Conservation (phyloP, 805 yeast genomes). For the Millerago galiae region DNA sequence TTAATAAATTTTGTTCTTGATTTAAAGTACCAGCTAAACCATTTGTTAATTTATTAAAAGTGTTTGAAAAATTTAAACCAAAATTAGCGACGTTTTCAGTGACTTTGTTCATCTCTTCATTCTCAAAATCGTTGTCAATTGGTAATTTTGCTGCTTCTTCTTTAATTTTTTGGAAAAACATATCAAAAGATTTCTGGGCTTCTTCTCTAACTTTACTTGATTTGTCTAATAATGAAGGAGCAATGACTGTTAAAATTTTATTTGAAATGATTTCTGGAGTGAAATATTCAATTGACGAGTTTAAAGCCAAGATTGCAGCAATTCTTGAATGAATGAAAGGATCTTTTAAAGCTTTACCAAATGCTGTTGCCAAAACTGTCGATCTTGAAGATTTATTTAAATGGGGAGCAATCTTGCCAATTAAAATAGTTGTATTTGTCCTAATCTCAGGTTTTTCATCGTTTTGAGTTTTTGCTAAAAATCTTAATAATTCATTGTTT, state of each 20-base stretch:
- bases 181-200: conserved; percentile 62
- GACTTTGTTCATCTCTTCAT: conserved; percentile 22
- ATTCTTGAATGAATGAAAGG: conserved; percentile 67
- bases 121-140: conserved; percentile 18
- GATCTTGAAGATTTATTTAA: conserved; percentile 53
- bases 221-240: conserved; percentile 75
- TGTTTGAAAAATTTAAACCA: conserved; percentile 18
- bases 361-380: conserved; percentile 80
- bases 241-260: conserved; percentile 75
- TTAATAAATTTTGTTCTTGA: conserved; percentile 9
- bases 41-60: conserved; percentile 14
- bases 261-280: conserved; percentile 71
- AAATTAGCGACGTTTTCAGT: conserved; percentile 20
- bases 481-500: conserved; percentile 77
- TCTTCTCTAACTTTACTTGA: conserved; percentile 63
- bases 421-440: conserved; percentile 65
- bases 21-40: conserved; percentile 22
- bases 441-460: conserved; percentile 74
- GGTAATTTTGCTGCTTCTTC: conserved; percentile 36
- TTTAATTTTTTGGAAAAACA: conserved; percentile 50
- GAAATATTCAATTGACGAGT: conserved; percentile 56
- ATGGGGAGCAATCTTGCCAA: conserved; percentile 56
- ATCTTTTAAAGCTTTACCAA: conserved; percentile 76
- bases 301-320: conserved; percentile 72
- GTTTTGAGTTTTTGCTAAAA: conserved; percentile 74